Base-by-base conservation (phyloP, 2,329 filamentous ascomycete genomes). In the Exophiala oligosperma region DNA sequence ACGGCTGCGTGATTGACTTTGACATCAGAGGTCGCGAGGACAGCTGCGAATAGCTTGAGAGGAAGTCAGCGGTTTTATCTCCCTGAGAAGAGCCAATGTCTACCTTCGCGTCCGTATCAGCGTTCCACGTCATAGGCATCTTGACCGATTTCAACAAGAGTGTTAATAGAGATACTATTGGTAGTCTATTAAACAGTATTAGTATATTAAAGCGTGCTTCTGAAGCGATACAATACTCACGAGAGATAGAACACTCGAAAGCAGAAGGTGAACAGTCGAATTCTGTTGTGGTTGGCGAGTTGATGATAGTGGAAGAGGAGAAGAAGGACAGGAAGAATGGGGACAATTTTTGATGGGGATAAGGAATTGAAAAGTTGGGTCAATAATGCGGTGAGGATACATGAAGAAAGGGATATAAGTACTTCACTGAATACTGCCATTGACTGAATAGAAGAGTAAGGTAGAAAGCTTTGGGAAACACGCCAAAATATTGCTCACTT, bases 101-200 rank as follows among this genome's bases (percentile, higher is more conserved):
- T 55, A 66, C 62, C 54, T 52, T 48, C 9, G 56, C 58, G 37
- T 62, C 58, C 2, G 59, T 54, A n/a, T 61, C 57, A 3, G 49
- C 48, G 23, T 56, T 53, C 60, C 62, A 63, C 9, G 17, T 47
- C 52, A 60, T 63, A 8, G 59, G 64, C 62, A 61, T 66, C 17
- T 54, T 63, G 41, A 46, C 5, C 43, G 48, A 35, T 43, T 37
- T 29, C 37, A 43, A 41, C 21, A 38, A 14, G 38, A 52, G 17
- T 29, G 24, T 26, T 48, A 29, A 8, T n/a, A 8, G n/a, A 11
- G 37, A 28, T 44, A 41, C 12, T 21, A 43, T 52, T 38, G 32
- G 6, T 7, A 43, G 6, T 14, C 9, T 23, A 14, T 6, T 23
- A 23, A 43, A 43, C 40, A 35, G 7, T 2, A 35, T 35, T 9